Evolutionary conservation across 2,329 filamentous ascomycete species (phyloP), one percentile per base, ranked within the genome.

Genomic region (Penicillium sp.): DNA sequence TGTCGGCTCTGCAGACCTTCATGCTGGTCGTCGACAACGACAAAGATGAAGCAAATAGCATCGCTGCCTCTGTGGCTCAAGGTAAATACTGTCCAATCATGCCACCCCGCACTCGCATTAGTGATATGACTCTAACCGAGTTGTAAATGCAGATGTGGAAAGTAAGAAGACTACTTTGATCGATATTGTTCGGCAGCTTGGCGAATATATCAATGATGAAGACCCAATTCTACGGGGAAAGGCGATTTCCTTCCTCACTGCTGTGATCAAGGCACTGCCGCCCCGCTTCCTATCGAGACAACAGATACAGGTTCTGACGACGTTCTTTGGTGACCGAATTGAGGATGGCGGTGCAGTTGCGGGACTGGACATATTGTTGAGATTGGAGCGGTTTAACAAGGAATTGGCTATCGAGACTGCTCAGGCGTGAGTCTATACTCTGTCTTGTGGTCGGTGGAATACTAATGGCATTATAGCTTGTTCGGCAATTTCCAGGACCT

Each of bases 181-280:
- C 53, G 80, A 82, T 51, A 73, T 88, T 48, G 82, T 89, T 52
- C 83, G 86, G 66, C 84, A 83, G 43, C 75, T 88, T 29, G 83
- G 84, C 20, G 84, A 87, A 69, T 88, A 87, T 63, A 81, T 89
- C 66, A 88, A 87, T 62, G 83, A 86, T 69, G 84, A 87, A 64
- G 84, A 88, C 73, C 77, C 78, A 22, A 77, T 79, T 14, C 76
- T 83, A 42, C 79, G 86, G 37, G 80, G 81, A n/a, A 86, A 86
- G 71, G 81, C 83, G 67, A 73, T 77, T 56, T 74, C 73, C 22
- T 79, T 73, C 63, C 66, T 80, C 29, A 75, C 71, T 12, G 70
- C 70, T 20, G 72, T 79, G 42, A 75, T 80, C 55, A 74, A 70
- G 51, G 75, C 78, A 27, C 71, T 85, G 4, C 76, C 81, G 23